Conservation (phyloP, 2,329 filamentous ascomycete species). For the Arthrobotrys megalospora region DNA sequence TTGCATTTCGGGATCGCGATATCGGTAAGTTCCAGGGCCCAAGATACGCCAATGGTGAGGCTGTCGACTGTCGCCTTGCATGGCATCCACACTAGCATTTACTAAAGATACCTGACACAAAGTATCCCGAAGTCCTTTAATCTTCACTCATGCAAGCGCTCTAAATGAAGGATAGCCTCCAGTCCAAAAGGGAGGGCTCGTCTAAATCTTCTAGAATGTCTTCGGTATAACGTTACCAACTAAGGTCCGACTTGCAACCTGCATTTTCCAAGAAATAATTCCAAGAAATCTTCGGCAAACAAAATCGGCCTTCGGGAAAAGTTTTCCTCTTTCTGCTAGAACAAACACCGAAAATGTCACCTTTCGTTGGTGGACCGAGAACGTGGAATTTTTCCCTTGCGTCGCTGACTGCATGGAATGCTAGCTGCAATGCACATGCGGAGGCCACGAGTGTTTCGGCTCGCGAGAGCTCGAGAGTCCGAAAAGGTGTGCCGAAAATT, state of each 20-base stretch:
- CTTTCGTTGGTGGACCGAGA: not conserved
- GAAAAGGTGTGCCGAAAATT: slow-evolving; percentile 17
- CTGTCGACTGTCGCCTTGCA: not conserved
- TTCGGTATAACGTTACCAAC: slow-evolving; percentile 9
- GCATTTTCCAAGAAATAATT: not conserved
- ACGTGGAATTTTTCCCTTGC: not conserved
- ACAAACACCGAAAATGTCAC: not conserved
- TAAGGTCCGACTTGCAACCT: slow-evolving; percentile 9
- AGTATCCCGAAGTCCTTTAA: slow-evolving; percentile 6
- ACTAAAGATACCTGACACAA: not conserved
- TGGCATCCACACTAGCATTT: not conserved
- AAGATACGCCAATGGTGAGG: slow-evolving; percentile 7
- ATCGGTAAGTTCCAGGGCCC: not conserved
- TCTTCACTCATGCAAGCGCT: slow-evolving; percentile 1
- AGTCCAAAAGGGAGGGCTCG: not conserved
- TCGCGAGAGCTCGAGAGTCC: slow-evolving; percentile 5
- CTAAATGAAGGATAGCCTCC: slow-evolving; percentile 1
- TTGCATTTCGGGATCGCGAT: slow-evolving; percentile 4
- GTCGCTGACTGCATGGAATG: slow-evolving; percentile 15
- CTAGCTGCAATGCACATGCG: slow-evolving; percentile 33
- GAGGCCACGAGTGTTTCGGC: slow-evolving; percentile 29
- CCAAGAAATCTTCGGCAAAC: not conserved
- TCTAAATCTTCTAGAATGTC: slow-evolving; percentile 30
- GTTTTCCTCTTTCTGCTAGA: slow-evolving; percentile 27
- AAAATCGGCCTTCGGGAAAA: slow-evolving; percentile 12